Evolutionary conservation across 441 rosid species (phyloP), one percentile per base, ranked within the genome.

Genomic region (Pelargonium myrrhifolium): DNA sequence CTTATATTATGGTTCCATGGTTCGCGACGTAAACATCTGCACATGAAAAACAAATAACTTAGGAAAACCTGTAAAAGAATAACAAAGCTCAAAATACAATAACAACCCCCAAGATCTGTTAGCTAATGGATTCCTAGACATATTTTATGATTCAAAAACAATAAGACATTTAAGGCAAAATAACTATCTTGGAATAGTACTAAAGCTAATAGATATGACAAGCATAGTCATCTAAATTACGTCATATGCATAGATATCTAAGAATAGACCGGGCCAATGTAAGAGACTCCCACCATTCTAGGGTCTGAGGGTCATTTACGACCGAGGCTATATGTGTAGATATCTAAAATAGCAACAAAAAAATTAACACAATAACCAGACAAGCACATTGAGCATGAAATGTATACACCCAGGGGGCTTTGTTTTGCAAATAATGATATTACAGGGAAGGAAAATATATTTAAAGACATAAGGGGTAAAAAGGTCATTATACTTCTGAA

Each of bases 21-120:
- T 74, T 89, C 94, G 68, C 65, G 90, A 68, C 37, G 96, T 64
- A 88, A 75, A 73, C 81, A 83, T 76, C 99, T 94, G 87, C 79
- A 78, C 26, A 68, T 61, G n/a, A 74, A 68, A 60, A 78, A 65
- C 37, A 75, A 22, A 43, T 18, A 64, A 17, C 59, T 63, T 2
- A 24, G 62, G 67, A 66, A 60, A 60, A 60, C 28, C 64, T 9
- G 18, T 60, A 55, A 69, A 47, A 53, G 21, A 45, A 35, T 43
- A 45, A 20, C 11, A 66, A 11, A 69, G 56, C 43, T 60, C 28
- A 68, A 62, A 39, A 4, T 47, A 26, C 66, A 37, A 70, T 40
- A 45, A 65, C 73, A 71, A 69, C 11, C 49, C 26, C n/a, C 22
- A 55, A 15, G 60, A 18, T 55, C 12, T 55, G 22, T 55, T 17